A percentile compares a stretch with the other conserved stretches of the same genome.
Evolutionary conservation across 768 basidiomycete genomes (phyloP).

Genomic region (Kwoniella sp.): DNA sequence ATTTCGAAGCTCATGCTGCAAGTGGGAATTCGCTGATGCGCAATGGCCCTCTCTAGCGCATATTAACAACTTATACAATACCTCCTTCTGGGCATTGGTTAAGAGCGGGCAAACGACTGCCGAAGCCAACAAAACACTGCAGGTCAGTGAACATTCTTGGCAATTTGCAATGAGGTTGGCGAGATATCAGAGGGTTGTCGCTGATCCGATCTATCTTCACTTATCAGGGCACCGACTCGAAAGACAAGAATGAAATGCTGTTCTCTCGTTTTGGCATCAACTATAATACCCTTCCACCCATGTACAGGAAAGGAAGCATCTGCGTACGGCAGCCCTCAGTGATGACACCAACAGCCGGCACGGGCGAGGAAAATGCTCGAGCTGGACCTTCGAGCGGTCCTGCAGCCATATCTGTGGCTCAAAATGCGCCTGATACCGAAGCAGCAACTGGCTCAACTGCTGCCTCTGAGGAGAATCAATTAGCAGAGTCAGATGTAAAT

Average conservation of each 20-base stretch:
- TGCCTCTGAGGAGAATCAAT: no score
- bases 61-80: constrained; percentile 97
- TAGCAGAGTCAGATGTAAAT: neutral
- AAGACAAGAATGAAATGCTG: constrained; percentile 88
- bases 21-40: no score
- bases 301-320: constrained; percentile 82
- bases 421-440: no score
- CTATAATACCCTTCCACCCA: constrained; percentile 73
- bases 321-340: constrained; percentile 62
- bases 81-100: constrained; percentile 90
- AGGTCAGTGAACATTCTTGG: constrained; percentile 62
- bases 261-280: constrained; percentile 81
- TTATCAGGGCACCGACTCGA: constrained; percentile 78
- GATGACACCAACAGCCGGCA: no score
- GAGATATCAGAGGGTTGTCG: no score
- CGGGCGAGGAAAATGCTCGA: no score
- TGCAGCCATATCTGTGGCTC: no score
- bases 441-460: no score
- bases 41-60: no score
- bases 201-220: neutral
- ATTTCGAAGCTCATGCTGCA: no score
- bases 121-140: constrained; percentile 78
- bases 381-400: neutral
- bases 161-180: no score
- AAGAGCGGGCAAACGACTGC: constrained; percentile 74